Base-by-base conservation (phyloP, 768 basidiomycete species). In the Termitomyces sp. region DNA sequence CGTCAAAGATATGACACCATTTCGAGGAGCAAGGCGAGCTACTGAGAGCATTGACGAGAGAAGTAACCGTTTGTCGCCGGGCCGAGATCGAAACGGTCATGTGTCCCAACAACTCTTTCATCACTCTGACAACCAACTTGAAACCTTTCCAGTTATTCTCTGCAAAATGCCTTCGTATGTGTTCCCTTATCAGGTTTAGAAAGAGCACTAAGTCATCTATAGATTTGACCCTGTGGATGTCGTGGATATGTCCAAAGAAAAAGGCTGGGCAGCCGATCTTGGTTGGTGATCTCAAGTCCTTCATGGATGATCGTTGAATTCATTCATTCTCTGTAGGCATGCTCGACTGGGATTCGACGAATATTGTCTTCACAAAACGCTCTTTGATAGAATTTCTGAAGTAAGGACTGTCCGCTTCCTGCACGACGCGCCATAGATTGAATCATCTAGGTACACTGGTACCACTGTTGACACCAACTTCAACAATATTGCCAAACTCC, bases 321-420 rank as follows among this genome's bases (percentile, higher is more conserved):
- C n/a, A 43, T 46, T 43, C n/a, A 11, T 41, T 27, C 11, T 25
- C 23, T 18, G n/a, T 49, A 89, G 89, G 88, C 56, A 80, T 88
- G 83, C 73, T 91, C 59, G 89, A 91, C 69, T 91, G 89, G 89
- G 89, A 91, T 64, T 66, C 70, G 12, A 89, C 86, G 45, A 81
- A 70, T 56, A 88, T 91, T 57, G 82, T 91, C 27, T 91, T 91
- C 66, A 91, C 88, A 13, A 91, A 91, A 64, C 81, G 89, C 38
- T 73, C 82, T 40, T 71, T 91, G 58, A 75, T 90, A 50, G 89
- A 91, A 62, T 91, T 91, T 66, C 72, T 91, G 59, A 88, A 85
- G 88, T 89, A 67, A 61, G 78, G 25, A 20, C 27, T 41, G 59
- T 49, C 20, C 36, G 36, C 23, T 27, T 42, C 22, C 31, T 40